Conservation (phyloP, 2,329 filamentous ascomycete genomes). For the Domatiomyces catenatus region DNA sequence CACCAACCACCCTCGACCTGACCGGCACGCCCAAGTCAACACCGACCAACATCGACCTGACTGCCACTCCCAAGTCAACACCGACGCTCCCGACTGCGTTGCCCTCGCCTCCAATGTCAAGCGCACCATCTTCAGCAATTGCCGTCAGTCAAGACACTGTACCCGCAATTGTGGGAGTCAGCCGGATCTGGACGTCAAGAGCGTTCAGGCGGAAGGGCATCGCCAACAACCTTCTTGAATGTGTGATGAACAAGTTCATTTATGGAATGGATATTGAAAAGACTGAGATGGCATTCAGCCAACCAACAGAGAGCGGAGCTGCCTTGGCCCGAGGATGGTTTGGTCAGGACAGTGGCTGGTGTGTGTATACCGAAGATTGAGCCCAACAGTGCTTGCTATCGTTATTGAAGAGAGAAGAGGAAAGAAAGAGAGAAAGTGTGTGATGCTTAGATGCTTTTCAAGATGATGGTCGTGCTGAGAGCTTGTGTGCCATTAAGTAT, state of each 20-base stretch:
- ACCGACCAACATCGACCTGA: slow-evolving; percentile 10
- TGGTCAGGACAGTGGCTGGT: slow-evolving; percentile 40
- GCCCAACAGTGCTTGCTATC: background rate
- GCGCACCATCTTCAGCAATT: slow-evolving; percentile 27
- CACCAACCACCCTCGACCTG: slow-evolving; percentile 8
- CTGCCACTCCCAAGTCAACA: slow-evolving; percentile 8
- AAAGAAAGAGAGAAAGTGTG: background rate
- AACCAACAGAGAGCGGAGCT: slow-evolving; percentile 48
- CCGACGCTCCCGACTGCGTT: slow-evolving; percentile 4
- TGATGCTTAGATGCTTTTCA: background rate
- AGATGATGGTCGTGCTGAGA: background rate
- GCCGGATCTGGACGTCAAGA: slow-evolving; percentile 49
- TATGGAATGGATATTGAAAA: slow-evolving; percentile 41
- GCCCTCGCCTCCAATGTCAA: slow-evolving; percentile 3
- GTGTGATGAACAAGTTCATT: slow-evolving; percentile 39
- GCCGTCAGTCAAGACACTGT: slow-evolving; percentile 29
- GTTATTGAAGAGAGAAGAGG: background rate
- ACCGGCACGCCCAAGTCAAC: slow-evolving; percentile 9
- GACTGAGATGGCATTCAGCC: slow-evolving; percentile 45
- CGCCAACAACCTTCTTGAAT: slow-evolving; percentile 42
- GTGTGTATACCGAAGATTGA: slow-evolving; percentile 39
- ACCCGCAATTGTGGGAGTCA: slow-evolving; percentile 44
- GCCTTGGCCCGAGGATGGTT: slow-evolving; percentile 44
- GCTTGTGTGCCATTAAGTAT: background rate
- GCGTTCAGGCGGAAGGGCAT: slow-evolving; percentile 42